Evolutionary conservation across 2,329 filamentous ascomycete genomes (phyloP).

Genomic region (Stagonosporopsis chrysanthemi): DNA sequence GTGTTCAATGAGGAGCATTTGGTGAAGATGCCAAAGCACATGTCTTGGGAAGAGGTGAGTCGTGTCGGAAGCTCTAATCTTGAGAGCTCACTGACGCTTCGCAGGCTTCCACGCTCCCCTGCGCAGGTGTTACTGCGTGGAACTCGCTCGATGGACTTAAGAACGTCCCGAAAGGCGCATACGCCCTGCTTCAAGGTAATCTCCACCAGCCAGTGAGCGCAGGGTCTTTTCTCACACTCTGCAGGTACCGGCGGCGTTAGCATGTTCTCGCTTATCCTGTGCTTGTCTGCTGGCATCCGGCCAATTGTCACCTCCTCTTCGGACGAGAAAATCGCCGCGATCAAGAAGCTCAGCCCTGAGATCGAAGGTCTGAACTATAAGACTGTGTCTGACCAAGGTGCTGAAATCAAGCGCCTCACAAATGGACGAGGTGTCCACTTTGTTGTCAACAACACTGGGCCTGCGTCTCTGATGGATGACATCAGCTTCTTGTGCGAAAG

Average conservation of each 20-base stretch:
- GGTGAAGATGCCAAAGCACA: slow-evolving; percentile 30
- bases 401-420: slow-evolving; percentile 58
- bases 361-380: slow-evolving; percentile 63
- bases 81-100: not conserved
- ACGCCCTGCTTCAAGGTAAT: slow-evolving; percentile 29
- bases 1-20: slow-evolving; percentile 36
- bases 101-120: slow-evolving; percentile 32
- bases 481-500: slow-evolving; percentile 23
- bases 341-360: slow-evolving; percentile 50
- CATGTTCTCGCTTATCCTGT: slow-evolving; percentile 40
- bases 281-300: slow-evolving; percentile 35
- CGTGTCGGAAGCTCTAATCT: not conserved
- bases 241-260: slow-evolving; percentile 53
- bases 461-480: slow-evolving; percentile 25
- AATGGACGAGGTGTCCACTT: slow-evolving; percentile 52
- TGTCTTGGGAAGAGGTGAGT: slow-evolving; percentile 40
- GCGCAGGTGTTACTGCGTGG: slow-evolving; percentile 38
- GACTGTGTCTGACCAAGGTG: slow-evolving; percentile 61
- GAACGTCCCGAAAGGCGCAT: slow-evolving; percentile 15
- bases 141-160: slow-evolving; percentile 26
- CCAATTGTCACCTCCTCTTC: slow-evolving; percentile 68
- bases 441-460: slow-evolving; percentile 53
- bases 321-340: slow-evolving; percentile 58
- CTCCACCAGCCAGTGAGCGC: not conserved
- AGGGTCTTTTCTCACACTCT: not conserved